phyloP scores from a whole-genome alignment of 208 protist genomes.

The Porcisia hertigi region DNA sequence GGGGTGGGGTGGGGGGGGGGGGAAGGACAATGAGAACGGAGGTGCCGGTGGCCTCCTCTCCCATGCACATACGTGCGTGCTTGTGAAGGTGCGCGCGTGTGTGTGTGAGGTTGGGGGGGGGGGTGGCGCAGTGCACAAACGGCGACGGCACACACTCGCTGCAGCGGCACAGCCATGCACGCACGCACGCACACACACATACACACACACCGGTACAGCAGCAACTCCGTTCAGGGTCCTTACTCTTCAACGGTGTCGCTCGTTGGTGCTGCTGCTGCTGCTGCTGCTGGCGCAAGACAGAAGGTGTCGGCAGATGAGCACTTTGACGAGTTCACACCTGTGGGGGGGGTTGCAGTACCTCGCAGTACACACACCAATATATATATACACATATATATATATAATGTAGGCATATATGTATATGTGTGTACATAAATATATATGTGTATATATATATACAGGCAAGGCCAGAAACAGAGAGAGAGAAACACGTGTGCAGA shows the following conservation, averaged over 20 bases:
- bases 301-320: background rate
- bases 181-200: background rate
- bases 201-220: background rate
- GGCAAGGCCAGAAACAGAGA: background rate
- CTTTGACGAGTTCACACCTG: constrained; percentile 1
- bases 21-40: background rate
- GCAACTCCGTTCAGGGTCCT: background rate
- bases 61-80: constrained; percentile 1
- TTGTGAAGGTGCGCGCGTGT: background rate
- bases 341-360: background rate
- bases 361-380: background rate
- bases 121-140: background rate
- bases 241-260: background rate
- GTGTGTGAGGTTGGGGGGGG: background rate
- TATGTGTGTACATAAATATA: too few species aligned
- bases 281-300: background rate
- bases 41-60: background rate
- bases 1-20: background rate
- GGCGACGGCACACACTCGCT: background rate
- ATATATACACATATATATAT: background rate
- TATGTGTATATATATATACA: background rate
- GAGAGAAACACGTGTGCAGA: background rate
- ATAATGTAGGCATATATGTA: too few species aligned
- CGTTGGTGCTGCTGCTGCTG: background rate
- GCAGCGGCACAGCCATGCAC: constrained; percentile 6